phyloP scores from a whole-genome alignment of 2,329 filamentous ascomycete species.

The Niveomyces coronatus region DNA sequence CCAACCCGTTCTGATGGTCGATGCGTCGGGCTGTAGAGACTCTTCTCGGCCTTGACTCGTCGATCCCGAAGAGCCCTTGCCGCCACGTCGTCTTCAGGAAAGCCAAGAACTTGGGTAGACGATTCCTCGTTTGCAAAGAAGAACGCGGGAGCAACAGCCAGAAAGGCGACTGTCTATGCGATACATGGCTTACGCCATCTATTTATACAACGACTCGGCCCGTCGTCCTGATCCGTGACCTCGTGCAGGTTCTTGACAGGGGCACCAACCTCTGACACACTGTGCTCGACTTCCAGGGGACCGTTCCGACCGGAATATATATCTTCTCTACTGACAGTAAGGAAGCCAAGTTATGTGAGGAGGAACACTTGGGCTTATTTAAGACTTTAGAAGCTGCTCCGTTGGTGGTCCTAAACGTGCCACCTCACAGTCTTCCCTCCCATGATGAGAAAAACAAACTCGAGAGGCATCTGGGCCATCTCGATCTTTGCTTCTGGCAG shows the following conservation, averaged over 20 bases:
- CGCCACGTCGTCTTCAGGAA: not conserved
- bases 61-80: too few relatives aligned
- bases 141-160: not conserved
- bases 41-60: too few relatives aligned
- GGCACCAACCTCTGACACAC: not conserved
- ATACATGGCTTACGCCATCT: not conserved
- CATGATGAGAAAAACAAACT: not conserved
- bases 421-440: not conserved
- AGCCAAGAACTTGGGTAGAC: not conserved
- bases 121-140: not conserved
- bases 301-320: too few relatives aligned
- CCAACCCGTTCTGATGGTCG: not conserved
- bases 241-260: not conserved
- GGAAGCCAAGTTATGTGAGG: too few relatives aligned
- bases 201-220: too few relatives aligned
- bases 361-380: too few relatives aligned
- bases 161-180: not conserved
- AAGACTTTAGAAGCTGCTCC: not conserved
- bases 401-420: not conserved
- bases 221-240: not conserved
- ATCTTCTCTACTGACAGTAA: too few relatives aligned
- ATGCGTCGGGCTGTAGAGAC: too few relatives aligned
- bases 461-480: not conserved
- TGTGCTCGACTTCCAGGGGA: too few relatives aligned
- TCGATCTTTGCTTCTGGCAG: not conserved